A percentile compares a stretch with the other conserved stretches of the same genome.
These are phyloP conservation scores for Metschnikowia anglica DNA, from an alignment of 805 yeast species.

Conservation along the genomic window DNA sequence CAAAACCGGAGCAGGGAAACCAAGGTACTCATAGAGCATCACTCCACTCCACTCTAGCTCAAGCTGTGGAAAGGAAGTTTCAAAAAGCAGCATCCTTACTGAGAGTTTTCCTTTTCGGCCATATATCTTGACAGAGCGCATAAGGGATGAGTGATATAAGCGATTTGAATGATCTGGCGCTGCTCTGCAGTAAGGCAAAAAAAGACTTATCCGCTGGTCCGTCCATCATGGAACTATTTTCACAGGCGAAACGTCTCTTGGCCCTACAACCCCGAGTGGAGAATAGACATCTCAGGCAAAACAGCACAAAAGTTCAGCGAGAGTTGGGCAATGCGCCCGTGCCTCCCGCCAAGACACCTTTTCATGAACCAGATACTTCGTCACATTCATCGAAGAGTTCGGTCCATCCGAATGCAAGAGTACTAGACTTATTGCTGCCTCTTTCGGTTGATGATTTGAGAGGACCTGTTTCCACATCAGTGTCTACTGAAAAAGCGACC, in stretches of 20 bases:
- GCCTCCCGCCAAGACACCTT: neutral
- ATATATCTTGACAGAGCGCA: too few species aligned
- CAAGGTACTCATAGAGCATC: too few species aligned
- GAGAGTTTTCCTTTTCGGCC: too few species aligned
- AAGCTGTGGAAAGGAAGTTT: too few species aligned
- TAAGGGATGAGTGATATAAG: too few species aligned
- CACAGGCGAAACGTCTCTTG: constrained; percentile 41
- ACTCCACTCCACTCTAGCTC: too few species aligned
- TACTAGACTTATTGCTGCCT: constrained; percentile 42
- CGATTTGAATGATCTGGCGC: neutral
- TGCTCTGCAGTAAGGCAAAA: constrained; percentile 8
- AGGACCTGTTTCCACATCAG: constrained; percentile 17
- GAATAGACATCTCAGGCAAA: constrained; percentile 39
- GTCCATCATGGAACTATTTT: constrained; percentile 41
- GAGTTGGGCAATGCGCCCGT: constrained; percentile 1
- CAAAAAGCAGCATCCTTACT: too few species aligned
- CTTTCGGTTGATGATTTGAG: constrained; percentile 39
- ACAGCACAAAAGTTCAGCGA: constrained; percentile 29
- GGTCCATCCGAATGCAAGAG: constrained; percentile 18
- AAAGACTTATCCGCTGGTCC: constrained; percentile 26
- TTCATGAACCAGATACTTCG: neutral
- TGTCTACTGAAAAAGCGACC: constrained; percentile 11
- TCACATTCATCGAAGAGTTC: neutral
- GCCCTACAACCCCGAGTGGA: constrained; percentile 41
- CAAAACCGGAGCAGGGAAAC: too few species aligned